Conservation (phyloP, 306 rosid genomes). For the Lupinus albus region DNA sequence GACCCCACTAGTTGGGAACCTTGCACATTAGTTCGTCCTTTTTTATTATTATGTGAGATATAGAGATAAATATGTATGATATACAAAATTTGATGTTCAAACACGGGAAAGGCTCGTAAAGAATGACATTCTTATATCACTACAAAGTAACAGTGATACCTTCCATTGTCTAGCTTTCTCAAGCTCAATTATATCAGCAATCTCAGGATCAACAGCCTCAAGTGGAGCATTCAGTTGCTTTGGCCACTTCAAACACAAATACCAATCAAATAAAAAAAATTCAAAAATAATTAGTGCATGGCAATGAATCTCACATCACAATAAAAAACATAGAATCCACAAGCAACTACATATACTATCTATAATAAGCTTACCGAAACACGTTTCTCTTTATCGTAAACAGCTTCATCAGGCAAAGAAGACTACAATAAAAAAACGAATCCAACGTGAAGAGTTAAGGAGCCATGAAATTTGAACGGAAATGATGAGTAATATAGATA, state of each 20-base stretch:
- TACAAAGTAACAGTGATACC: conserved; percentile 42
- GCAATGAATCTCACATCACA: no score
- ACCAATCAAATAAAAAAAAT: not conserved
- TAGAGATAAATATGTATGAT: no score
- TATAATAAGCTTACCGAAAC: conserved; percentile 58
- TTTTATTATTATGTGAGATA: no score
- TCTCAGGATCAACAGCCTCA: conserved; percentile 84
- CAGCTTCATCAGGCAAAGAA: conserved; percentile 88
- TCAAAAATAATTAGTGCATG: no score
- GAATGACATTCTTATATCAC: not conserved
- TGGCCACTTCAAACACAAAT: conserved; percentile 69
- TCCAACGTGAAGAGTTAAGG: no score
- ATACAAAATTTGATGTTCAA: no score
- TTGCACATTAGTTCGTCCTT: no score
- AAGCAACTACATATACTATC: not conserved
- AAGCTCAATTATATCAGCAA: conserved; percentile 87
- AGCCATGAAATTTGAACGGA: not conserved
- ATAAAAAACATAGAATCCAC: no score
- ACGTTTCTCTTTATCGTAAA: conserved; percentile 73
- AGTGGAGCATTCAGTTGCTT: conserved; percentile 96
- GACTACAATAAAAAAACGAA: conserved; percentile 45
- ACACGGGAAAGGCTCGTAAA: no score
- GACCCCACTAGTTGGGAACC: no score
- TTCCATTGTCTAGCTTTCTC: conserved; percentile 98
- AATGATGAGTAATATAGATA: not conserved